Evolutionary conservation across 169 alveolate species (phyloP).

Genomic region (Plasmodium gallinaceum): DNA sequence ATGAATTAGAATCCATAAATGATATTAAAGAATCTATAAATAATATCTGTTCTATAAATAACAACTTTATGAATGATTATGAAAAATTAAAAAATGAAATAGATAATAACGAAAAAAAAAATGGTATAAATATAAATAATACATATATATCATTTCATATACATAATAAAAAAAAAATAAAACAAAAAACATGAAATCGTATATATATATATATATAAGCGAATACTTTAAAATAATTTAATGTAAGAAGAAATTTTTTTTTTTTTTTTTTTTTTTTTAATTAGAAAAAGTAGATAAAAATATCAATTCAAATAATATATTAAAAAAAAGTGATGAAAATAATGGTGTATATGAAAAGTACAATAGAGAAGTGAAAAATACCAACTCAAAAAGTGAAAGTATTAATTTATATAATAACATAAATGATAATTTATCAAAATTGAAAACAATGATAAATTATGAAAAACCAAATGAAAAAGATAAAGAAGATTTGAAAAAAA

Average conservation of each 20-base stretch:
- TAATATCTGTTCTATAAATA: background rate
- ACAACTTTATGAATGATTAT: constrained; percentile 12
- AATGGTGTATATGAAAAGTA: background rate
- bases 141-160: background rate
- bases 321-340: background rate
- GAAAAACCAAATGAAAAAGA: constrained; percentile 7
- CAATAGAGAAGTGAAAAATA: constrained; percentile 12
- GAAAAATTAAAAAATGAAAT: constrained; percentile 4
- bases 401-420: constrained; percentile 33
- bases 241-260: background rate
- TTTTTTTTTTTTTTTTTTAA: background rate
- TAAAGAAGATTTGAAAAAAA: background rate
- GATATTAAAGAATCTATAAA: constrained; percentile 19
- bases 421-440: constrained; percentile 56
- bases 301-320: background rate
- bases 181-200: background rate
- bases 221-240: background rate
- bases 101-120: constrained; percentile 12
- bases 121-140: constrained; percentile 1
- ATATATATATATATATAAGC: background rate
- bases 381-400: constrained; percentile 5
- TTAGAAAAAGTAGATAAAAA: background rate
- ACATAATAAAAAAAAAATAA: background rate
- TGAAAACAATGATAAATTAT: constrained; percentile 66
- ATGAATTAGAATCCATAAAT: constrained; percentile 14